Percentiles rank a stretch among this genome's conserved stretches.
These are phyloP conservation scores for Cyanodermella asteris DNA, from an alignment of 2,329 filamentous ascomycete genomes.

Conservation along the genomic window DNA sequence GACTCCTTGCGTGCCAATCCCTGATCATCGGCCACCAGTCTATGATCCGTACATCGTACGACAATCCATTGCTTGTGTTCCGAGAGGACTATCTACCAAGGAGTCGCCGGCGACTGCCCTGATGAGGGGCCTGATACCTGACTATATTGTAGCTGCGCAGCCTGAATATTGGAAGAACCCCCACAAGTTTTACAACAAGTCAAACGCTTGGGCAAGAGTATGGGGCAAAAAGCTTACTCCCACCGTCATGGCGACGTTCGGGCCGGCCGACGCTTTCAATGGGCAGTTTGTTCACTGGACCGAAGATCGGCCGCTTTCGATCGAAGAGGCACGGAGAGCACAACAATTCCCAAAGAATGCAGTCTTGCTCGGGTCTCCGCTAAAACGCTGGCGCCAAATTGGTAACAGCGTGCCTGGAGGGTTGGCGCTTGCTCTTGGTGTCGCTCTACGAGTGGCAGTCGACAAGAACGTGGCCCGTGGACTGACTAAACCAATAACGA, in stretches of 20 bases:
- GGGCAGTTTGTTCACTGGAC: slow-evolving; percentile 42
- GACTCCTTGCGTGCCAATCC: slow-evolving; percentile 37
- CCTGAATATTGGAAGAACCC: slow-evolving; percentile 3
- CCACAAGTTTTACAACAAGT: slow-evolving; percentile 15
- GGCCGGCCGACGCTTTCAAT: slow-evolving; percentile 30
- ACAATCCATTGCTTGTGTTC: slow-evolving; percentile 32
- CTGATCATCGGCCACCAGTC: slow-evolving; percentile 42
- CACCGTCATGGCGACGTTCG: slow-evolving; percentile 37
- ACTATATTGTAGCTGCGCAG: slow-evolving; percentile 9
- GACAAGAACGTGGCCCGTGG: too few species aligned
- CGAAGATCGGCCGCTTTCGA: slow-evolving; percentile 36
- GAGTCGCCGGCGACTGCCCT: slow-evolving; percentile 18
- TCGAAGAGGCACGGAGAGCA: slow-evolving; percentile 45
- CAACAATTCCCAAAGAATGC: slow-evolving; percentile 53
- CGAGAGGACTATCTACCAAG: slow-evolving; percentile 32
- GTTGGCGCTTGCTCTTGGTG: slow-evolving; percentile 43
- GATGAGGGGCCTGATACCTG: too few species aligned
- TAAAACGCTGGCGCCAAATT: slow-evolving; percentile 40
- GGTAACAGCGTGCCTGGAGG: slow-evolving; percentile 58
- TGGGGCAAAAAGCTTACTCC: slow-evolving; percentile 31
- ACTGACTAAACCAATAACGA: too few species aligned
- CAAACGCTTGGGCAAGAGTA: slow-evolving; percentile 29
- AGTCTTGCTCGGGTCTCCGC: slow-evolving; percentile 36
- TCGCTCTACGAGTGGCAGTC: slow-evolving; percentile 40
- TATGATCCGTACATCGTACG: slow-evolving; percentile 21